Percentiles rank a stretch among this genome's conserved stretches.
Conservation (phyloP, 2,329 filamentous ascomycete genomes). For the Zymoseptoria tritici region DNA sequence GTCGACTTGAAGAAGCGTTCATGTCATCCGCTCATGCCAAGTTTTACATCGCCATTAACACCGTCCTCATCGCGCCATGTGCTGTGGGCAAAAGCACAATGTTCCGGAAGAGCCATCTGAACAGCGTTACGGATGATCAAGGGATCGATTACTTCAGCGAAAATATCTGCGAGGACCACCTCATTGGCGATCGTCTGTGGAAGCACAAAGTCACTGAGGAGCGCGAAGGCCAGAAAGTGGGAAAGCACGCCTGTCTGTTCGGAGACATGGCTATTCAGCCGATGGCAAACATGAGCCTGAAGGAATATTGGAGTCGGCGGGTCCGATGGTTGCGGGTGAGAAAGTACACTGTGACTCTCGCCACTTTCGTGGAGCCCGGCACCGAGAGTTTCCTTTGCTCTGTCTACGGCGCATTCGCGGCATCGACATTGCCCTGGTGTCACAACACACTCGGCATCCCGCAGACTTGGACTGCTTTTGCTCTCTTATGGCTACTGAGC, state of each 20-base stretch:
- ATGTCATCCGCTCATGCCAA: constrained; percentile 91
- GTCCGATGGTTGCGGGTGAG: constrained; percentile 86
- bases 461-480: constrained; percentile 61
- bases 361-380: constrained; percentile 86
- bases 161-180: constrained; percentile 95
- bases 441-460: constrained; percentile 46
- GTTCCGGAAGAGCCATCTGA: constrained; percentile 87
- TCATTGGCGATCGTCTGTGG: constrained; percentile 91
- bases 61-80: constrained; percentile 81
- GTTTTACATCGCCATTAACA: constrained; percentile 97
- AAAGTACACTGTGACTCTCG: constrained; percentile 85
- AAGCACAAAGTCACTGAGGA: constrained; percentile 48
- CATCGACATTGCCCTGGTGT: constrained; percentile 66
- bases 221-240: constrained; percentile 40
- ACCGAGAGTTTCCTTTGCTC: constrained; percentile 84
- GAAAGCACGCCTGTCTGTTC: constrained; percentile 75
- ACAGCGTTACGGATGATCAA: constrained; percentile 56
- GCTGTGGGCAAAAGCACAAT: constrained; percentile 97
- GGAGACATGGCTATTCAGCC: constrained; percentile 88
- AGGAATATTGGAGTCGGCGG: constrained; percentile 69
- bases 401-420: constrained; percentile 67
- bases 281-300: constrained; percentile 70
- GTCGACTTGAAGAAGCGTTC: constrained; percentile 87
- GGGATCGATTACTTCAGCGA: constrained; percentile 91
- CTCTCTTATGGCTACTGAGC: constrained; percentile 56